A percentile compares a stretch with the other conserved stretches of the same genome.
Conservation (phyloP, 2,329 filamentous ascomycete genomes). For the Microcyclosporella mali region DNA sequence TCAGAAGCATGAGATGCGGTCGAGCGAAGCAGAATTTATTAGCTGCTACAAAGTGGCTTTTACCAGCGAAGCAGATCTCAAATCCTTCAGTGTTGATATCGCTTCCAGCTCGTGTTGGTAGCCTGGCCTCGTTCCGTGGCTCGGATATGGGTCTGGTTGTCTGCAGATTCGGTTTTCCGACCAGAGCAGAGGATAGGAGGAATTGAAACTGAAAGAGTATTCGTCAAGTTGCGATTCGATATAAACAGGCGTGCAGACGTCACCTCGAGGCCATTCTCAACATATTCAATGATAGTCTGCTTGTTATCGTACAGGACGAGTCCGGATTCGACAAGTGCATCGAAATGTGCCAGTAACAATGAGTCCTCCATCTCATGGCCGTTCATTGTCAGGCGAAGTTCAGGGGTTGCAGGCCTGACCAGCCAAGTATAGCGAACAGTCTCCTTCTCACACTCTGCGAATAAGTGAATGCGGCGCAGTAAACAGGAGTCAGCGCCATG, state of each 20-base stretch:
- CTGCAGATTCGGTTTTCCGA: background rate
- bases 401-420: no score
- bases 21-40: conserved; percentile 6
- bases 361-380: conserved; percentile 2
- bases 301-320: background rate
- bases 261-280: background rate
- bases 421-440: no score
- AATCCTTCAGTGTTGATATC: conserved; percentile 3
- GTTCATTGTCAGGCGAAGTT: no score
- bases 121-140: no score
- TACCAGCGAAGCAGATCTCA: background rate
- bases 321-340: conserved; percentile 1
- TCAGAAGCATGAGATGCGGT: conserved; percentile 6
- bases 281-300: background rate
- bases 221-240: background rate
- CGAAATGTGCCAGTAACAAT: background rate
- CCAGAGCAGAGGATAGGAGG: conserved; percentile 2
- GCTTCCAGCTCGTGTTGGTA: background rate
- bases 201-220: background rate
- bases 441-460: no score
- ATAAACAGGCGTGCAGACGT: no score
- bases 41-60: background rate
- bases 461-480: no score
- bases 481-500: no score
- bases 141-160: background rate